phyloP scores from a whole-genome alignment of 225 moss, liverwort and hornwort species.

The Antitrichia curtipendula region DNA sequence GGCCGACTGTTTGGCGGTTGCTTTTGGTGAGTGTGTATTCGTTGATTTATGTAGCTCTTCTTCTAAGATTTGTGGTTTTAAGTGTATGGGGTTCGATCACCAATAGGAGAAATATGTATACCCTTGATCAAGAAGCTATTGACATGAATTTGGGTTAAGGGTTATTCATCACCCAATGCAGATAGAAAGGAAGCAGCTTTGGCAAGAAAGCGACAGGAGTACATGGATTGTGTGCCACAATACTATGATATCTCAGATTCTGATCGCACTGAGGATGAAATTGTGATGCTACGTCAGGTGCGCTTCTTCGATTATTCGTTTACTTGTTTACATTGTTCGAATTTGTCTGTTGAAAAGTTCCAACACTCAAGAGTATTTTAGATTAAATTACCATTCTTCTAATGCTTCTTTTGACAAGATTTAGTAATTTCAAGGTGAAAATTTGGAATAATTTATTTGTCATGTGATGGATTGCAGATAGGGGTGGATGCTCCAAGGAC shows the following conservation, averaged over 20 bases:
- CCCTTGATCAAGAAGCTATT: constrained; percentile 6
- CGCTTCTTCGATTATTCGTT: neutral
- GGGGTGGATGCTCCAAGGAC: constrained; percentile 94
- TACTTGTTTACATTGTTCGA: neutral
- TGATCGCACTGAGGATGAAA: constrained; percentile 93
- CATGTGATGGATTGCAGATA: constrained; percentile 42
- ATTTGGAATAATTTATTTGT: neutral
- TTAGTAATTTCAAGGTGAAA: neutral
- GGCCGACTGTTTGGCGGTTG: constrained; percentile 92
- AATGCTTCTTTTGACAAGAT: neutral
- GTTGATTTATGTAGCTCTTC: neutral
- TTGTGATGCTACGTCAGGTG: constrained; percentile 91
- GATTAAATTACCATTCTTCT: neutral
- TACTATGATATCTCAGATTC: constrained; percentile 87
- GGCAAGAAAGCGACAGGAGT: constrained; percentile 95
- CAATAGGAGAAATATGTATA: neutral
- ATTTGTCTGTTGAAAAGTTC: neutral
- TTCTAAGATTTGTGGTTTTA: neutral
- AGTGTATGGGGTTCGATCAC: neutral
- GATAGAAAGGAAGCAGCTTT: constrained; percentile 88
- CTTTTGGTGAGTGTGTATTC: constrained; percentile 50
- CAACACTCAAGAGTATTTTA: neutral
- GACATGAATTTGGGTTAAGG: constrained; percentile 44
- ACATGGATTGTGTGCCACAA: constrained; percentile 84
- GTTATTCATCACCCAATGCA: constrained; percentile 96